Conservation (phyloP, 1,284 basidiomycete genomes). For the Fomitopsis schrenkii region DNA sequence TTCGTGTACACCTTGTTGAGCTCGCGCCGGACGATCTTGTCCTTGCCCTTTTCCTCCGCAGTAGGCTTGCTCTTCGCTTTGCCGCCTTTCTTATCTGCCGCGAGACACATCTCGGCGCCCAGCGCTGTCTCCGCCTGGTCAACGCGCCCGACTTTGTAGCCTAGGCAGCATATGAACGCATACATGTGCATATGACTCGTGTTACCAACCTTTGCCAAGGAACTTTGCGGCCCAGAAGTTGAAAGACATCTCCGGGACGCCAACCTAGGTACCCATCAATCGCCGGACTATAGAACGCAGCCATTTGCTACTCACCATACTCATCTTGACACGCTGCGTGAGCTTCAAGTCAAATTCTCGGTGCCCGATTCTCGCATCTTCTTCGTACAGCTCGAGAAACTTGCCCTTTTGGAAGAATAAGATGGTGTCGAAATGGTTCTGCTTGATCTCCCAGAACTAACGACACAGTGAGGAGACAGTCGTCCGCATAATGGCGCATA, state of each 20-base stretch:
- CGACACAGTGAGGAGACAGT: background rate
- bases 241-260: constrained; percentile 93
- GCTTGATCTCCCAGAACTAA: constrained; percentile 97
- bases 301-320: constrained; percentile 64
- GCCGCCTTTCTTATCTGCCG: constrained; percentile 63
- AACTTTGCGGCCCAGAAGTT: constrained; percentile 92
- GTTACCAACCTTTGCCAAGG: constrained; percentile 61
- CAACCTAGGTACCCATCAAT: constrained; percentile 54
- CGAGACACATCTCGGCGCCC: constrained; percentile 77
- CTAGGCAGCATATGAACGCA: constrained; percentile 31
- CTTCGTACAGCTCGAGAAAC: constrained; percentile 81
- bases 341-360: constrained; percentile 92
- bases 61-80: constrained; percentile 39
- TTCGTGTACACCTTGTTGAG: constrained; percentile 96
- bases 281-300: background rate
- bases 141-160: constrained; percentile 96
- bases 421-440: constrained; percentile 91
- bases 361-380: constrained; percentile 89
- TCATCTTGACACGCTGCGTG: constrained; percentile 95
- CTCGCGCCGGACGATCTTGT: constrained; percentile 84
- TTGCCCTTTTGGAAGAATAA: constrained; percentile 97
- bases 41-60: constrained; percentile 46
- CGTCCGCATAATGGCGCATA: background rate
- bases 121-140: constrained; percentile 95
- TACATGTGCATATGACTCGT: background rate